These are phyloP conservation scores for Colletotrichum gigasporum DNA, from an alignment of 2,329 filamentous ascomycete species.

Conservation along the genomic window DNA sequence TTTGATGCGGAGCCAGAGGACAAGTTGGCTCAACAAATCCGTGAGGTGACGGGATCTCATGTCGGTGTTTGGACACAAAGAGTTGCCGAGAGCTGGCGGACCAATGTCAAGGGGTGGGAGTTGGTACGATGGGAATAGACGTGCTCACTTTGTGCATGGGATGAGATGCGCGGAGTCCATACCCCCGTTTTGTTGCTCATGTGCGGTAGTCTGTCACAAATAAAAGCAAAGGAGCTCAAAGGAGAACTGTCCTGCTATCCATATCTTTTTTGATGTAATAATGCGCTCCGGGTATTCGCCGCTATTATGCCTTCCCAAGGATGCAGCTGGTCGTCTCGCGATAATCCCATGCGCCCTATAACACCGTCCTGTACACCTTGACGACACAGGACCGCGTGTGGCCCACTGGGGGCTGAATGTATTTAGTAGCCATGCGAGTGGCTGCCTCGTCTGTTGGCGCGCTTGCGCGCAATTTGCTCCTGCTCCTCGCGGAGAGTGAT, in stretches of 20 bases:
- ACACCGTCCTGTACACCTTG: too few species aligned
- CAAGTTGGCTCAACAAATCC: conserved; percentile 19
- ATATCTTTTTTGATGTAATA: neutral
- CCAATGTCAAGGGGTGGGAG: conserved; percentile 38
- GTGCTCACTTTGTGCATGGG: neutral
- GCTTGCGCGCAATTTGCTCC: conserved; percentile 49
- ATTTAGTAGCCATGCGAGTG: neutral
- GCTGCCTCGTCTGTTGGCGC: conserved; percentile 42
- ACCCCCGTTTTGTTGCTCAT: neutral
- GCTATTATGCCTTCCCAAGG: neutral
- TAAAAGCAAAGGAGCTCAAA: conserved; percentile 4
- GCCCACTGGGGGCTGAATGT: too few species aligned
- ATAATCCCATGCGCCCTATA: too few species aligned
- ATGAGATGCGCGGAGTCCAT: neutral
- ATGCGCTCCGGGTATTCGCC: conserved; percentile 6
- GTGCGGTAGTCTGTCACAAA: neutral
- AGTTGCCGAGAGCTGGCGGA: conserved; percentile 36
- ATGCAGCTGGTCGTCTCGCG: too few species aligned
- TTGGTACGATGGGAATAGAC: conserved; percentile 36
- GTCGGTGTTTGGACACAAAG: conserved; percentile 31
- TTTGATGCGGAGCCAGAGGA: conserved; percentile 29
- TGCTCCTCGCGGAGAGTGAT: conserved; percentile 74
- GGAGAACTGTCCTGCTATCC: neutral
- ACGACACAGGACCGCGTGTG: too few species aligned
- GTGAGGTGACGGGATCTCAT: conserved; percentile 7